Evolutionary conservation across 1,139 yeast species (phyloP).

Genomic region (Sugiyamaella pinicola): DNA sequence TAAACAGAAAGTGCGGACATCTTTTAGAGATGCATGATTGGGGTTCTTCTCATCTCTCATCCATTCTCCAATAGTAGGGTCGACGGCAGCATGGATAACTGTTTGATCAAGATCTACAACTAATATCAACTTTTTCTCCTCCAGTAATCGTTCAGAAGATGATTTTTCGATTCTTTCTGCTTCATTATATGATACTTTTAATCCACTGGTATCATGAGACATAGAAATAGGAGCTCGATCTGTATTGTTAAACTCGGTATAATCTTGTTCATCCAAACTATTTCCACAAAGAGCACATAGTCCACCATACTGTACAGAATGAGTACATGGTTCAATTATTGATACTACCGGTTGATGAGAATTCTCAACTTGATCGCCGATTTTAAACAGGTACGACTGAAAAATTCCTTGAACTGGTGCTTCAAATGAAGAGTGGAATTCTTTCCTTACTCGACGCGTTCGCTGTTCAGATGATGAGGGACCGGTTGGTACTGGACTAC

Average conservation of each 20-base stretch:
- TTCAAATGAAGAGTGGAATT: conserved; percentile 61
- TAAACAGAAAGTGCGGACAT: conserved; percentile 73
- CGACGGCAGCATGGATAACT: conserved; percentile 96
- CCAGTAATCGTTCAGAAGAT: conserved; percentile 61
- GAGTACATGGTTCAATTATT: conserved; percentile 83
- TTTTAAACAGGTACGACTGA: conserved; percentile 51
- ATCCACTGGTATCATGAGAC: conserved; percentile 87
- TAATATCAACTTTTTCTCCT: conserved; percentile 70
- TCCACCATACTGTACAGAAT: conserved; percentile 95
- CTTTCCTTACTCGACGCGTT: conserved; percentile 37
- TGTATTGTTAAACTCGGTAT: conserved; percentile 69
- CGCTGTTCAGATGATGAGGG: not conserved
- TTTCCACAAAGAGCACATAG: conserved; percentile 93
- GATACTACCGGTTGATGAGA: conserved; percentile 52
- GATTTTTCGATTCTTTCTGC: conserved; percentile 80
- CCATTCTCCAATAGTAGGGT: conserved; percentile 98
- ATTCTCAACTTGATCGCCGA: conserved; percentile 63
- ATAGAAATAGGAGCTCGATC: conserved; percentile 84
- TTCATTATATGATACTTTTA: conserved; percentile 81
- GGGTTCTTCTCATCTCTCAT: conserved; percentile 83
- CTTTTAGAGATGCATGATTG: conserved; percentile 79
- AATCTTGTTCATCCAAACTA: conserved; percentile 75
- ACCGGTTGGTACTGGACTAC: conserved; percentile 2
- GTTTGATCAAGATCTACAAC: conserved; percentile 98
- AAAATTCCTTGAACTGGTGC: conserved; percentile 79